Conservation (phyloP, 2,329 filamentous ascomycete species). For the Podosphaera xanthii region DNA sequence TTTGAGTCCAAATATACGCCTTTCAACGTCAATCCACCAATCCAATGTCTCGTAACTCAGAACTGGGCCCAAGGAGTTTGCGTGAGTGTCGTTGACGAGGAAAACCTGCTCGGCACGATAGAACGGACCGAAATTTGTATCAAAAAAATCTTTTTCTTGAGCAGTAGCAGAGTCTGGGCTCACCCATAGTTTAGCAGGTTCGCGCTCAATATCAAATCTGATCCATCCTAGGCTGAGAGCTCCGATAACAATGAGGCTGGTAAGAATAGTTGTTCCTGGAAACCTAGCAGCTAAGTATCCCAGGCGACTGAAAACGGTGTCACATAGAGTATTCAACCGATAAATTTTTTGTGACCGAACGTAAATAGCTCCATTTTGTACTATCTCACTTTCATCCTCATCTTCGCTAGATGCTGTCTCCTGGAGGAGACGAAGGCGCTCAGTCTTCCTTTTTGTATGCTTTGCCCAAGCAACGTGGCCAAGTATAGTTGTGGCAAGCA, state of each 20-base stretch:
- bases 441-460: conserved; percentile 51
- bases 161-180: conserved; percentile 78
- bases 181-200: conserved; percentile 91
- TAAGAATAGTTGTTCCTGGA: conserved; percentile 58
- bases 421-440: conserved; percentile 68
- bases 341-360: conserved; percentile 65
- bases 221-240: conserved; percentile 75
- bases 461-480: conserved; percentile 57
- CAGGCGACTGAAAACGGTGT: conserved; percentile 56
- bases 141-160: conserved; percentile 83
- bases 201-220: conserved; percentile 67
- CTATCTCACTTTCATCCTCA: conserved; percentile 75
- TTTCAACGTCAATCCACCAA: conserved; percentile 90
- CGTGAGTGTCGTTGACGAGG: conserved; percentile 62
- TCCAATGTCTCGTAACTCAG: conserved; percentile 68
- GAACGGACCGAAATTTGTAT: conserved; percentile 81
- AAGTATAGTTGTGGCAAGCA: conserved; percentile 40
- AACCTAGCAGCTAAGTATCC: conserved; percentile 65
- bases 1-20: conserved; percentile 47
- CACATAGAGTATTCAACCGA: conserved; percentile 60
- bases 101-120: conserved; percentile 88
- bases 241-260: conserved; percentile 51
- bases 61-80: conserved; percentile 46
- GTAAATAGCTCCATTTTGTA: conserved; percentile 52
- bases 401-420: conserved; percentile 58